These are phyloP conservation scores for Microcos paniculata DNA, from an alignment of 345 rosid genomes.

Conservation along the genomic window DNA sequence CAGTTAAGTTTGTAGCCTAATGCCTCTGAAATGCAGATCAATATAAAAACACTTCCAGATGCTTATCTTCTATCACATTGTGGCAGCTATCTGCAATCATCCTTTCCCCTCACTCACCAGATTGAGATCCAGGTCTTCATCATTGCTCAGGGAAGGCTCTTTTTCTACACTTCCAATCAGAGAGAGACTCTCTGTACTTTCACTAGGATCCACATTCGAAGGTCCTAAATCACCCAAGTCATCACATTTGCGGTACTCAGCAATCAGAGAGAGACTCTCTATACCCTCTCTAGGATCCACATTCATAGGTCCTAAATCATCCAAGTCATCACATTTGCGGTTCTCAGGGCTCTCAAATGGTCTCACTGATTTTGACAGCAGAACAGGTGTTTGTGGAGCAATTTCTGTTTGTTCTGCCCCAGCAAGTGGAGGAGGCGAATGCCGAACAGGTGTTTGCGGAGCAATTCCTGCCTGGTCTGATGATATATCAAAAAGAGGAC, in stretches of 20 bases:
- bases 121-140: constrained; percentile 38
- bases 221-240: constrained; percentile 23
- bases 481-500: constrained; percentile 15
- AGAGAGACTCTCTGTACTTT: constrained; percentile 19
- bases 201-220: constrained; percentile 19
- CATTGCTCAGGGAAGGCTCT: constrained; percentile 15
- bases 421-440: constrained; percentile 21
- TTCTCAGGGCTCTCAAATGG: constrained; percentile 40
- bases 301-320: constrained; percentile 22
- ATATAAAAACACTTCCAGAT: background rate
- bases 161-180: constrained; percentile 1
- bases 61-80: background rate
- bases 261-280: constrained; percentile 14
- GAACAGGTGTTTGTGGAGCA: constrained; percentile 73
- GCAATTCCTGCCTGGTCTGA: constrained; percentile 47
- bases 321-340: constrained; percentile 25
- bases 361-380: constrained; percentile 34
- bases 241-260: constrained; percentile 31
- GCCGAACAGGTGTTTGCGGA: constrained; percentile 62
- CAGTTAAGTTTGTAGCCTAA: background rate
- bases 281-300: constrained; percentile 20
- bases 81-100: background rate
- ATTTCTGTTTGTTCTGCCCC: constrained; percentile 37
- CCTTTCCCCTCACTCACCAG: constrained; percentile 43
- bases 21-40: background rate